Base-by-base conservation (phyloP, 1,284 basidiomycete species). In the Prillingera fragicola region DNA sequence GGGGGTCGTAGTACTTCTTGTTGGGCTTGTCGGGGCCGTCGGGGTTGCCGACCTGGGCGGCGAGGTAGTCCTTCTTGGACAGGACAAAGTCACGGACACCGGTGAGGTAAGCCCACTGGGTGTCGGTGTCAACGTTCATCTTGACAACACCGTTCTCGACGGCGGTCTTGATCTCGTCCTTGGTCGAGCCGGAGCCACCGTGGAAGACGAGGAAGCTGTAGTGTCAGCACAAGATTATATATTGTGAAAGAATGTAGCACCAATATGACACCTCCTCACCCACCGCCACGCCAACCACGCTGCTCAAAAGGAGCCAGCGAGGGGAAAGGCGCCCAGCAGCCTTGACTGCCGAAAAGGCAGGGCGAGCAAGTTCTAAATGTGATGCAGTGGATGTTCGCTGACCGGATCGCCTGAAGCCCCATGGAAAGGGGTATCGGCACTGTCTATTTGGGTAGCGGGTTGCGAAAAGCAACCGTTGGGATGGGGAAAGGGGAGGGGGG, bases 151-250 rank as follows among this genome's bases (percentile, higher is more conserved):
- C 94, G 72, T 94, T 81, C 51, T 74, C 64, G 59, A 98, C 94
- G 45, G 94, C 94, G 38, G 85, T 90, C 63, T 77, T 77, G 75
- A 98, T 98, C 77, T 99, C 95, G 48, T 95, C 84, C 77, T 94
- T 92, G 62, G 85, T 84, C 28, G 94, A 97, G 48, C 95, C 95
- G 45, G 94, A 97, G 60, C 95, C 95, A 74, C 95, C 95, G 78
- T 99, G 95, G 90, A 98, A 99, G 74, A 98, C 95, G 52, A 98
- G 87, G 83, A 85, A 97, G 62, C 86, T 88, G 52, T 13, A 18
- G 37, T 25, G 50, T 58, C 33, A 53, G 43, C 38, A n/a, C n/a
- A 18, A 39, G 12, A 12, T 39, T 15, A 17, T 15, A 33, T 23
- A 8, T 9, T 1, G 19, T 12, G 28, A 31, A 39, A 27, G 22